A percentile compares a stretch with the other conserved stretches of the same genome.
phyloP scores from a whole-genome alignment of 1,284 basidiomycete species.

The Xanthoconium separans region DNA sequence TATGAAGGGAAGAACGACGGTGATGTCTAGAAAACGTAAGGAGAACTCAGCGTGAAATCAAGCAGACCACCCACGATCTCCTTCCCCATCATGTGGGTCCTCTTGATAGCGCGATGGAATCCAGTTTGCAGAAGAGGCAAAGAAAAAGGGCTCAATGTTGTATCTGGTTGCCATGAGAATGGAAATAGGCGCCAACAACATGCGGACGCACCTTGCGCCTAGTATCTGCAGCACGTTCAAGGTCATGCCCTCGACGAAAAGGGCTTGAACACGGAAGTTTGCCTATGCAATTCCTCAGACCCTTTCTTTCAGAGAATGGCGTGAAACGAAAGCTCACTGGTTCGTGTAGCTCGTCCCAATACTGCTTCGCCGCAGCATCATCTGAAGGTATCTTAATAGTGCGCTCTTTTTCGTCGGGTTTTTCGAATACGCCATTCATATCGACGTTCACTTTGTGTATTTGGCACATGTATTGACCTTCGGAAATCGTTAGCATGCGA shows the following conservation, averaged over 20 bases:
- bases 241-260: constrained; percentile 50
- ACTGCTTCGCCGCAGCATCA: neutral
- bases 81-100: constrained; percentile 31
- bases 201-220: constrained; percentile 41
- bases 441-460: constrained; percentile 45
- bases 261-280: constrained; percentile 39
- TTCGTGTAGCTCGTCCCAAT: constrained; percentile 21
- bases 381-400: constrained; percentile 10
- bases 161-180: constrained; percentile 21
- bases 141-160: constrained; percentile 54
- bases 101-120: constrained; percentile 57
- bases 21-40: constrained; percentile 39
- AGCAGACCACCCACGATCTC: constrained; percentile 46
- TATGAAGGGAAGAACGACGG: constrained; percentile 48
- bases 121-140: constrained; percentile 54
- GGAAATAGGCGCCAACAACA: neutral
- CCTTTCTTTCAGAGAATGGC: neutral
- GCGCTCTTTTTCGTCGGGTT: neutral
- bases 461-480: constrained; percentile 28
- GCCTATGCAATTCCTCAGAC: constrained; percentile 23
- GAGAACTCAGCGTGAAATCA: neutral
- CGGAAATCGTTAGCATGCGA: constrained; percentile 33
- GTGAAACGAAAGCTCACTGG: constrained; percentile 12
- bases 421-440: constrained; percentile 32
- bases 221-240: constrained; percentile 47